Percentiles rank a stretch among this genome's conserved stretches.
Conservation (phyloP, 2,329 filamentous ascomycete genomes). For the Alternaria postmessia region DNA sequence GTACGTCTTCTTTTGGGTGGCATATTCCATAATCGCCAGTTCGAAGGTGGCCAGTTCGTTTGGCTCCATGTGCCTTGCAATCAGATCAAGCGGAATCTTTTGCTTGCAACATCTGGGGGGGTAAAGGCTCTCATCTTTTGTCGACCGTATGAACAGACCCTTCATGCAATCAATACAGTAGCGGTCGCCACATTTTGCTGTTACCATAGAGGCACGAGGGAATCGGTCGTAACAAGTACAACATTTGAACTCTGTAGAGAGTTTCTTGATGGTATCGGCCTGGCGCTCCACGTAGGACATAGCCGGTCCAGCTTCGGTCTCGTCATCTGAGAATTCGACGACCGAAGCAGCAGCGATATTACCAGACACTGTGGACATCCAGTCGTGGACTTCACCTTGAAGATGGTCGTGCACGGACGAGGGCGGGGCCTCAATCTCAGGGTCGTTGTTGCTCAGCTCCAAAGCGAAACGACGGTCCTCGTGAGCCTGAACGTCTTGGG, state of each 20-base stretch:
- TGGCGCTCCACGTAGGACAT: slow-evolving; percentile 23
- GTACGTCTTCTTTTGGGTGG: slow-evolving; percentile 17
- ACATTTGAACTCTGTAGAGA: slow-evolving; percentile 20
- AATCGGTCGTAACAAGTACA: slow-evolving; percentile 17
- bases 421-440: slow-evolving; percentile 23
- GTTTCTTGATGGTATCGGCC: slow-evolving; percentile 17
- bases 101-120: slow-evolving; percentile 23
- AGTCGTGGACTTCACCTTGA: slow-evolving; percentile 1
- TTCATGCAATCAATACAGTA: slow-evolving; percentile 32
- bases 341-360: slow-evolving; percentile 8
- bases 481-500: slow-evolving; percentile 21
- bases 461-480: slow-evolving; percentile 25
- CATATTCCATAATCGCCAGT: slow-evolving; percentile 15
- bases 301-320: slow-evolving; percentile 26
- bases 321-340: slow-evolving; percentile 19
- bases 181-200: slow-evolving; percentile 17
- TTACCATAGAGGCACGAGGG: slow-evolving; percentile 4
- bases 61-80: slow-evolving; percentile 49
- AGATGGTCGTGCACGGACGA: neutral
- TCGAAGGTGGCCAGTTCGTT: slow-evolving; percentile 19
- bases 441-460: slow-evolving; percentile 21
- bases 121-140: slow-evolving; percentile 22
- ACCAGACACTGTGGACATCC: slow-evolving; percentile 8
- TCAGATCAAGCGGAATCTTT: slow-evolving; percentile 16
- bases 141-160: slow-evolving; percentile 25